Evolutionary conservation across 2,329 filamentous ascomycete species (phyloP), one percentile per base, ranked within the genome.

Genomic region (Colletotrichum cordylinicola): DNA sequence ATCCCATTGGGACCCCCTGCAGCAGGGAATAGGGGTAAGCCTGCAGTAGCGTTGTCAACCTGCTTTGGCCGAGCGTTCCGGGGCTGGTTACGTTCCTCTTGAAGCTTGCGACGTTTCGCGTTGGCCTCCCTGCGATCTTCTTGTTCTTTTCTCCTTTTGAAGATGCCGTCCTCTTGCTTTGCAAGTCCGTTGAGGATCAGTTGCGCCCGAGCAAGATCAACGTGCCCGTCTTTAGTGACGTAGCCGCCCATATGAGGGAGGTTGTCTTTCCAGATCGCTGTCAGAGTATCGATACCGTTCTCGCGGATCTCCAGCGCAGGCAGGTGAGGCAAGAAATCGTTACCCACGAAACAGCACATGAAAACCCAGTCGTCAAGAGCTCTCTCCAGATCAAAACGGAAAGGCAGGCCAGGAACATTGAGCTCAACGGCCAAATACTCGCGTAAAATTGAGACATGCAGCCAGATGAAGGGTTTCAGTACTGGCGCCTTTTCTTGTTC

Each of bases 301-400:
- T 99, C 97, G 76, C 97, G 93, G 83, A 99, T 98, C 84, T 98
- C 97, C 74, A 99, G 90, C 81, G 96, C 98, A n/a, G 97, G 97
- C 74, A 99, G 88, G 89, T 99, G 97, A 67, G 97, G 97, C 79
- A 99, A 87, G 87, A 99, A 99, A 87, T 99, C 98, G 85, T 99
- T 99, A 79, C 96, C 96, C 72, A 98, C 96, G 83, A 98, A 98
- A 87, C 98, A 98, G 86, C 96, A 98, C 93, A 98, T 97, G 84
- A 98, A 98, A 16, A 98, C 95, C 97, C 96, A 98, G 83, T 98
- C 96, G 84, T 98, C 97, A 75, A 98, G 91, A 31, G 96, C 96
- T 78, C 97, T 93, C 85, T 99, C 97, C 60, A 99, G 89, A 83
- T 99, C 96, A 85, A 98, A 98, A 70, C 92, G 91, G 85, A 98